Conservation (phyloP, 148 eudicot species). For the Selenicereus undatus region DNA sequence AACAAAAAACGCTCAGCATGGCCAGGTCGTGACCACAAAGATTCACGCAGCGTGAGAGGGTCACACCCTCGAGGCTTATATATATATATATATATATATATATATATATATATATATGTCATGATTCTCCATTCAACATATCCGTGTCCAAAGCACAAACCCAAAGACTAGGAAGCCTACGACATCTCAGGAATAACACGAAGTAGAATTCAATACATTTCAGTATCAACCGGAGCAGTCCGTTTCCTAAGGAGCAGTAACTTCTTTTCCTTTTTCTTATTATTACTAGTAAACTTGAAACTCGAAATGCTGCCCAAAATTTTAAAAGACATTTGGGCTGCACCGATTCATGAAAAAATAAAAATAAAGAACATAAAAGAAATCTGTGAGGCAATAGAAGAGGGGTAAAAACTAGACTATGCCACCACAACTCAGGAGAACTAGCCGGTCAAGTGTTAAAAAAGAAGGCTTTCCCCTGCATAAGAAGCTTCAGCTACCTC, state of each 20-base stretch:
- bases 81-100: no score
- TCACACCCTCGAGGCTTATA: no score
- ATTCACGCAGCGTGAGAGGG: no score
- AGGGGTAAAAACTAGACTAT: conserved; percentile 15
- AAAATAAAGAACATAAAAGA: background rate
- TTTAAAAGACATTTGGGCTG: conserved; percentile 35
- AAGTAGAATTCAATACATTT: background rate
- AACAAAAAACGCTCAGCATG: no score
- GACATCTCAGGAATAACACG: background rate
- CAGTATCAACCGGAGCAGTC: background rate
- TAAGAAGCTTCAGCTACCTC: conserved; percentile 5
- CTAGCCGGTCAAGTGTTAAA: background rate
- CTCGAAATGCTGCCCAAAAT: conserved; percentile 19
- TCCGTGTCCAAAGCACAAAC: background rate
- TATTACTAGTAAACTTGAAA: background rate
- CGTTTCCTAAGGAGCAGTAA: background rate
- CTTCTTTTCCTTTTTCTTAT: background rate
- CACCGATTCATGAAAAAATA: conserved; percentile 1
- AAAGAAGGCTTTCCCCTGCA: conserved; percentile 12
- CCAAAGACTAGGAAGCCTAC: background rate
- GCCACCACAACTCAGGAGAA: conserved; percentile 13
- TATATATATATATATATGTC: no score
- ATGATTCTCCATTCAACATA: background rate
- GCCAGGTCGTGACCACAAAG: no score
- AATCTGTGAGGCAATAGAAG: conserved; percentile 4